Base-by-base conservation (phyloP, 768 basidiomycete genomes). In the Lentinula raphanica region DNA sequence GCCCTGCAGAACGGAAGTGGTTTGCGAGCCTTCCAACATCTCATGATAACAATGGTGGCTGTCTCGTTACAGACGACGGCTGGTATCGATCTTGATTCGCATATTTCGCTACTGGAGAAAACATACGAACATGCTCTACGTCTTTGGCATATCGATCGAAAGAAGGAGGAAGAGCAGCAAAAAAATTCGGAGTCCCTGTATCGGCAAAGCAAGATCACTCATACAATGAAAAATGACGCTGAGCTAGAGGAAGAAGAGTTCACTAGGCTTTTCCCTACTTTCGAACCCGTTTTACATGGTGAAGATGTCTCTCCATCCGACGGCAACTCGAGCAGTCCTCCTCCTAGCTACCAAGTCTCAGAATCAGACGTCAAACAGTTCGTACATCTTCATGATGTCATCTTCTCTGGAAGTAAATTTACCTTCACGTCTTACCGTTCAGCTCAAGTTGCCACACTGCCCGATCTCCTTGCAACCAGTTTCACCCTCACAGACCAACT, bases 241-340 rank as follows among this genome's bases (percentile, higher is more conserved):
- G 89, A 93, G 64, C 67, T 81, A 36, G 93, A 97, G 67, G 90
- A 90, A 68, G 77, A 79, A 60, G 97, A 98, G 63, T 92, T 98
- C 65, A 72, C 86, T 45, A 73, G 82, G 5, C 69, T 98, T 28
- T 99, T 99, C 71, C 97, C 97, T 12, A 84, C 84, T 11, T 96
- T 86, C 63, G 89, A 88, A 31, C 81, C 88, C 56, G 76, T 49
- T 28, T 70, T 25, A 68, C 86, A 15, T 74, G 23, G 13, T 45
- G n/a, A n/a, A n/a, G 56, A 57, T 36, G 17, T 19, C 19, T 31
- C 32, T 5, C 12, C 42, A 44, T 44, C n/a, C 8, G 17, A 17
- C 1, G 15, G 28, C 28, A 46, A 61, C 27, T 40, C 58, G 63
- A 49, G 31, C 54, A 19, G 51, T 54, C 32, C 27, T n/a, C 59